Base-by-base conservation (phyloP, 805 yeast species). In the Teunomyces lycoperdinae region DNA sequence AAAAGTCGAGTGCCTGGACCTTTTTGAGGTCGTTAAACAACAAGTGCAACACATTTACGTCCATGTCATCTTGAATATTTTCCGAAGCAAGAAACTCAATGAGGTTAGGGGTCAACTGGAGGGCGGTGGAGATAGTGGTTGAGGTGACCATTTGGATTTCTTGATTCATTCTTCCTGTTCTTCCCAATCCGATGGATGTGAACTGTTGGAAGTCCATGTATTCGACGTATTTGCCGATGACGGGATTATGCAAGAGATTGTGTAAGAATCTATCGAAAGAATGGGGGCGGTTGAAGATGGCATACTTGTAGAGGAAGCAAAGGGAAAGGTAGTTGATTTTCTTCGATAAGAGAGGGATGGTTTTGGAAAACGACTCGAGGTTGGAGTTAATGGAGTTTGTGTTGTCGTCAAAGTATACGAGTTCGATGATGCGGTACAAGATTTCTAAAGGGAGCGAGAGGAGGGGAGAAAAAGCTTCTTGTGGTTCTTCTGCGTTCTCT, bases 81-180 rank as follows among this genome's bases (percentile, higher is more conserved):
- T 90, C 97, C 53, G 87, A 80, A 2, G 89, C 94, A 47, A 89
- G 70, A 62, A 91, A 89, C 62, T 90, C 96, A 9, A 79, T 68
- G 44, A 91, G 67, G 53, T 85, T 83, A 0, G 89, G 86, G 1
- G 87, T 83, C 49, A 80, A 64, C 44, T 66, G 60, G 27, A 90
- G 71, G 48, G 89, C 87, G 17, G 79, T 72, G 41, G 79, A 64
- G 20, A 90, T 81, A 2, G 96, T 90, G 26, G 71, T 69, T 35
- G 84, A 74, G 0, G 96, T 90, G 35, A 90, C 89, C 87, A 88
- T 87, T 66, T 90, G 95, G 56, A 90, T 90, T 66, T 87, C 95
- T 64, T 81, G 84, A 67, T 87, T 91, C 96, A 90, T 90, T 56
- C 85, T 78, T 9, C 87, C 89, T 0, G 97, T 87, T 53, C 97